These are phyloP conservation scores for Nidula niveotomentosa DNA, from an alignment of 1,284 basidiomycete genomes.

Conservation along the genomic window DNA sequence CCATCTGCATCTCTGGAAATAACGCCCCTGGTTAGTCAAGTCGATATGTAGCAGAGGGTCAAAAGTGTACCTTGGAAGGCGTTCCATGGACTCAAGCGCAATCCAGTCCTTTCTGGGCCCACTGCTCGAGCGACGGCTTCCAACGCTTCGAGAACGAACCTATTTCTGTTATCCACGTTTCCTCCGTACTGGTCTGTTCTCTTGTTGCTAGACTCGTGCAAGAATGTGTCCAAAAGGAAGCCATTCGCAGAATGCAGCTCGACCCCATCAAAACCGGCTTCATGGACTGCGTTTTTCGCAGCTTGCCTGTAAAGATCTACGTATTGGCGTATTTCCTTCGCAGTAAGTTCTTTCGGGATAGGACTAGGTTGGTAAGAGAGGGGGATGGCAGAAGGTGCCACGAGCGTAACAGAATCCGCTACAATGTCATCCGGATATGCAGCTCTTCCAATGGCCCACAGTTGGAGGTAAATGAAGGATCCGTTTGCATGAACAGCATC, in stretches of 20 bases:
- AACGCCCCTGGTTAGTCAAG: not conserved
- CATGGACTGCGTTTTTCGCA: not conserved
- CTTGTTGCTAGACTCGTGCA: conserved; percentile 49
- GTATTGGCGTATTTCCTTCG: not conserved
- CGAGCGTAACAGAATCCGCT: not conserved
- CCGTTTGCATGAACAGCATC: too few relatives aligned
- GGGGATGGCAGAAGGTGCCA: not conserved
- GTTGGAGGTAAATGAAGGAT: too few relatives aligned
- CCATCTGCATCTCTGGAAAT: conserved; percentile 30
- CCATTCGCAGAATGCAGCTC: not conserved
- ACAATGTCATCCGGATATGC: too few relatives aligned
- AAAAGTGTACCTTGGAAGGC: not conserved
- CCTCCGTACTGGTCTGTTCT: conserved; percentile 77
- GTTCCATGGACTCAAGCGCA: not conserved
- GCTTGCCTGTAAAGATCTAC: not conserved
- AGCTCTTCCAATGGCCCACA: too few relatives aligned
- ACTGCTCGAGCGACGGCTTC: not conserved
- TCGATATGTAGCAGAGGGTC: not conserved
- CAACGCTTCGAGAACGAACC: conserved; percentile 49
- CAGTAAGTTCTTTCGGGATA: not conserved
- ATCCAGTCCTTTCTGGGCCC: not conserved
- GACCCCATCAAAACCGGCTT: not conserved
- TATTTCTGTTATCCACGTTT: conserved; percentile 66
- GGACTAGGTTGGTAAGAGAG: not conserved
- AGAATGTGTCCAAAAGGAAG: not conserved